Percentiles rank a stretch among this genome's conserved stretches.
phyloP scores from a whole-genome alignment of 768 basidiomycete species.

The Mycena alexandri region DNA sequence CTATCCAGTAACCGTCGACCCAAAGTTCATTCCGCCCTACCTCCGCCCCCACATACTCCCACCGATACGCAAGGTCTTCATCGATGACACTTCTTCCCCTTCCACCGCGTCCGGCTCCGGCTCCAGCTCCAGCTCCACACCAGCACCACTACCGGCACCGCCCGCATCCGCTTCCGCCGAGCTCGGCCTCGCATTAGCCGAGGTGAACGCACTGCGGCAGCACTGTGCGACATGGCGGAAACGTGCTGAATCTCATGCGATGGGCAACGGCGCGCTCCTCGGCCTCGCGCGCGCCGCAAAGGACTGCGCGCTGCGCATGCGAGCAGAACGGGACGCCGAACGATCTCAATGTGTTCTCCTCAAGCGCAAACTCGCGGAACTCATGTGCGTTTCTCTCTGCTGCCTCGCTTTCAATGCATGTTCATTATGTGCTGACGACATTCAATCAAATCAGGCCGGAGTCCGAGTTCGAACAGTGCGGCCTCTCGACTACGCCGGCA shows the following conservation, averaged over 20 bases:
- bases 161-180: conserved; percentile 36
- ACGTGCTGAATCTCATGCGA: conserved; percentile 64
- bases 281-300: conserved; percentile 57
- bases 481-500: not conserved
- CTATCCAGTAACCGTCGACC: conserved; percentile 59
- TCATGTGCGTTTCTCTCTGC: conserved; percentile 4
- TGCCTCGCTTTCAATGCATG: not conserved
- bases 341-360: conserved; percentile 17
- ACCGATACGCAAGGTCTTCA: conserved; percentile 66
- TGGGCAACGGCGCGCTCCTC: conserved; percentile 59
- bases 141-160: not conserved
- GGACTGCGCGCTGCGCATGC: conserved; percentile 21
- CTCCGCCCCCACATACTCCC: conserved; percentile 69
- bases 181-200: conserved; percentile 49
- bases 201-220: conserved; percentile 56
- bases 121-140: not conserved
- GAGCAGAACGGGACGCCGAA: conserved; percentile 25
- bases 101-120: conserved; percentile 32
- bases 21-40: conserved; percentile 65
- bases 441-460: too few species aligned
- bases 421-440: not conserved
- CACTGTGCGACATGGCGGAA: conserved; percentile 61
- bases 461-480: not conserved
- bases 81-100: conserved; percentile 59
- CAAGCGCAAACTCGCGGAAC: conserved; percentile 32